Base-by-base conservation (phyloP, 108 stramenopile genomes). In the Pseudonitzschia multiseries region DNA sequence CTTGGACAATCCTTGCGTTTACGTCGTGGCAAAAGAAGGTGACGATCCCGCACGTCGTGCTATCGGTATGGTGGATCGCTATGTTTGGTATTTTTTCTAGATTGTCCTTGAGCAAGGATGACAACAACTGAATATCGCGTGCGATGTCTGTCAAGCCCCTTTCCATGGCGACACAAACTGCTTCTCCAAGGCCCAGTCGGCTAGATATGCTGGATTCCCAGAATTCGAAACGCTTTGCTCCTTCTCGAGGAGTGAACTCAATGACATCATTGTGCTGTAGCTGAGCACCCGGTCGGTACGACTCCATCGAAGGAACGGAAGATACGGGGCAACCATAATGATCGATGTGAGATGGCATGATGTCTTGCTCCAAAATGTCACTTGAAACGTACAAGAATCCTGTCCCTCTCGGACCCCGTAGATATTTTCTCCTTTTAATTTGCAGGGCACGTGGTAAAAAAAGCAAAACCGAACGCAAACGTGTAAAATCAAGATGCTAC, bases 351-450 rank as follows among this genome's bases (percentile, higher is more conserved):
- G 63, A 79, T 6, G 88, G 85, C 48, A 65, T 40, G 26, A 84
- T 57, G 41, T 54, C 54, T 43, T 76, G 68, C 26, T 61, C 65
- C 21, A 69, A 12, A 15, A 83, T 66, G 8, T 69, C 63, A 14
- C 46, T 56, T 20, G 75, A 44, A 31, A 90, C 44, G 69, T 83
- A 94, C 14, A 94, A 70, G 73, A 94, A 92, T n/a, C 93, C 93
- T 12, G 89, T 94, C 13, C 93, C 93, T 22, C 93, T 79, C 0
- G 93, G 93, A 15, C 89, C 93, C 42, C 90, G 74, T 1, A 94
- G 71, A 75, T 85, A 94, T 70, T 94, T 94, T 27, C 93, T 78
- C 22, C 61, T 62, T 59, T 59, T 14, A 8, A 59, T 22, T 15
- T 59, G 17, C 26, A 40, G 33, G 8, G 26, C 14, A 10, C 46